phyloP scores from a whole-genome alignment of 495 filamentous ascomycete genomes.

The Physcia stellaris region DNA sequence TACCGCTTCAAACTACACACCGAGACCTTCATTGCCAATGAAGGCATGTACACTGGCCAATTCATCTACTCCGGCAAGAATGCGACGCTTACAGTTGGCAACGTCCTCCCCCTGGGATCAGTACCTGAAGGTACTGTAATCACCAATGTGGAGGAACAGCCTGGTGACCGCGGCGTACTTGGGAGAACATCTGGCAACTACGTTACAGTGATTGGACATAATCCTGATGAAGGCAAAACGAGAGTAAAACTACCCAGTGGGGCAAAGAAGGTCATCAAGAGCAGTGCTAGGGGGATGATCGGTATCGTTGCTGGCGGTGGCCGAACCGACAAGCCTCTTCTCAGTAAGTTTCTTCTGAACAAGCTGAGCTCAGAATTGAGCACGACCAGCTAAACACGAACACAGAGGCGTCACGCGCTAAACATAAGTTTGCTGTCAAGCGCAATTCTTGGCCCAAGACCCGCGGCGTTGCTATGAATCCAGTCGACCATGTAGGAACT shows the following conservation, averaged over 20 bases:
- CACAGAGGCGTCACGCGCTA: constrained; percentile 88
- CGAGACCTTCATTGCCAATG: constrained; percentile 99
- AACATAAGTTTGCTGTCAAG: constrained; percentile 99
- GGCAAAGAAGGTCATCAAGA: constrained; percentile 97
- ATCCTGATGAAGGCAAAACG: constrained; percentile 98
- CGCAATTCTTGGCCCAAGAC: constrained; percentile 99
- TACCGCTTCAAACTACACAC: constrained; percentile 81
- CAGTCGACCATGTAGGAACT: constrained; percentile 83
- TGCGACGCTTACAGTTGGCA: constrained; percentile 86
- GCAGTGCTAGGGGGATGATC: constrained; percentile 89
- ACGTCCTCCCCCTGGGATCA: constrained; percentile 84
- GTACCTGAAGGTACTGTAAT: constrained; percentile 98
- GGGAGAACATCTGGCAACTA: constrained; percentile 98
- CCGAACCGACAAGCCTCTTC: constrained; percentile 96
- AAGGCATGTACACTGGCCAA: constrained; percentile 99
- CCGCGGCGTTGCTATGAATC: constrained; percentile 99
- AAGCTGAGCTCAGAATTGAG: too few species aligned
- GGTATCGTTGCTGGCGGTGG: constrained; percentile 99
- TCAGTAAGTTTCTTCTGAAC: constrained; percentile 43
- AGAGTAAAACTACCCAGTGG: constrained; percentile 97
- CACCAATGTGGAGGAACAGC: constrained; percentile 98
- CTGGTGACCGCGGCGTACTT: constrained; percentile 88
- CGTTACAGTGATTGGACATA: constrained; percentile 96
- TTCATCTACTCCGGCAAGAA: constrained; percentile 99
- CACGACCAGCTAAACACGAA: too few species aligned